A percentile compares a stretch with the other conserved stretches of the same genome.
Conservation (phyloP, 1,284 basidiomycete species). For the Heterobasidion irregulare region DNA sequence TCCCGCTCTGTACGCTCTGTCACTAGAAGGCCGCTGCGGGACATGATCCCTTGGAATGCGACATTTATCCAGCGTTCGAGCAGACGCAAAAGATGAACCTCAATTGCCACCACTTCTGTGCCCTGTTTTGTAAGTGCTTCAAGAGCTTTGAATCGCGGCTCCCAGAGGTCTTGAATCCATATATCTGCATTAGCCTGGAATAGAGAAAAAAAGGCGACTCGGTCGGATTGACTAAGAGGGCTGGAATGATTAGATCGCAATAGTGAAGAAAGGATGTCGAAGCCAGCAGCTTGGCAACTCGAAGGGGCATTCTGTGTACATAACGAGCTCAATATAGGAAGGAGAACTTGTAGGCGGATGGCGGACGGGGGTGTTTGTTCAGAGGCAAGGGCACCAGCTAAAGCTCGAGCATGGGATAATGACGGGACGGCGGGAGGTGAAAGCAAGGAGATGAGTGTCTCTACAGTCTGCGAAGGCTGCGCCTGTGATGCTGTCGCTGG, state of each 20-base stretch:
- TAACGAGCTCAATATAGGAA: constrained; percentile 49
- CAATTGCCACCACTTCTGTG: constrained; percentile 54
- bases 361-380: not conserved
- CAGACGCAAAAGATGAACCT: constrained; percentile 42
- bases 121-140: constrained; percentile 50
- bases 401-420: constrained; percentile 19
- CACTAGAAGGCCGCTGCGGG: constrained; percentile 24
- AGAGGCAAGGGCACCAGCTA: constrained; percentile 17
- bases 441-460: constrained; percentile 22
- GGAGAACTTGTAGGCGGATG: constrained; percentile 24
- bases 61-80: constrained; percentile 56
- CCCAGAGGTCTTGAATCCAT: constrained; percentile 63
- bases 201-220: constrained; percentile 52
- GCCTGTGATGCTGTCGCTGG: not conserved
- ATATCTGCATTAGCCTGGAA: constrained; percentile 33
- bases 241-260: constrained; percentile 46
- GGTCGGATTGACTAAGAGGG: constrained; percentile 41
- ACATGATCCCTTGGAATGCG: constrained; percentile 47
- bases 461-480: constrained; percentile 11
- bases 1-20: constrained; percentile 49
- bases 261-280: constrained; percentile 61
- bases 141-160: constrained; percentile 58
- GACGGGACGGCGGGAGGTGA: constrained; percentile 28
- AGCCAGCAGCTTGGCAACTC: constrained; percentile 55
- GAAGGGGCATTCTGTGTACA: constrained; percentile 44